Conservation (phyloP, 2,329 filamentous ascomycete species). For the Lizonia empirigonia region DNA sequence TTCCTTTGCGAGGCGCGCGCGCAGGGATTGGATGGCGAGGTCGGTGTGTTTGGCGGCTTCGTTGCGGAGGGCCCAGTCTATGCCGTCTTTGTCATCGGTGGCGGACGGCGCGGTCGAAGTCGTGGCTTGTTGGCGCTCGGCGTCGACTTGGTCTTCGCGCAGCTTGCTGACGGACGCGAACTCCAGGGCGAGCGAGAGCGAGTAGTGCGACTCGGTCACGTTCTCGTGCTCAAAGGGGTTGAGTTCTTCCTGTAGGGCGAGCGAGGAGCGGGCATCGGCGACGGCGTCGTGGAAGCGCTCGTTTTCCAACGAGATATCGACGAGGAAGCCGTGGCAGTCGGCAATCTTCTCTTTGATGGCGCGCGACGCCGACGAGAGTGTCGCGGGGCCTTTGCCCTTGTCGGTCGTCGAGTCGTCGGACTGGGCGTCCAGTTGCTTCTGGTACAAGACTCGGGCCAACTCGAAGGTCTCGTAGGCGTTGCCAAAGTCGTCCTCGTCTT, state of each 20-base stretch:
- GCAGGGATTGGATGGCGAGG: constrained; percentile 73
- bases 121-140: constrained; percentile 45
- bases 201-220: constrained; percentile 94
- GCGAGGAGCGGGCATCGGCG: constrained; percentile 76
- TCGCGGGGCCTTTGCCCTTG: constrained; percentile 55
- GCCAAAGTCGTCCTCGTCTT: constrained; percentile 66
- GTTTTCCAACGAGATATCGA: constrained; percentile 96
- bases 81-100: constrained; percentile 53
- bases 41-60: constrained; percentile 75
- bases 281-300: constrained; percentile 92
- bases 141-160: constrained; percentile 54
- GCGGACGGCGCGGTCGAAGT: constrained; percentile 39
- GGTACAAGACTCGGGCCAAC: constrained; percentile 64
- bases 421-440: constrained; percentile 60
- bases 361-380: constrained; percentile 40
- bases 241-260: constrained; percentile 78
- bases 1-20: constrained; percentile 71
- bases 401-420: constrained; percentile 41
- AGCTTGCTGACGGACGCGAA: constrained; percentile 80
- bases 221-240: constrained; percentile 81
- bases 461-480: constrained; percentile 69
- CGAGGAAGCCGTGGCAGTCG: constrained; percentile 91
- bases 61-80: constrained; percentile 72
- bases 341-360: constrained; percentile 77
- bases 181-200: constrained; percentile 91